Base-by-base conservation (phyloP, 176 grass and related monocot species). In the Thalia dealbata region DNA sequence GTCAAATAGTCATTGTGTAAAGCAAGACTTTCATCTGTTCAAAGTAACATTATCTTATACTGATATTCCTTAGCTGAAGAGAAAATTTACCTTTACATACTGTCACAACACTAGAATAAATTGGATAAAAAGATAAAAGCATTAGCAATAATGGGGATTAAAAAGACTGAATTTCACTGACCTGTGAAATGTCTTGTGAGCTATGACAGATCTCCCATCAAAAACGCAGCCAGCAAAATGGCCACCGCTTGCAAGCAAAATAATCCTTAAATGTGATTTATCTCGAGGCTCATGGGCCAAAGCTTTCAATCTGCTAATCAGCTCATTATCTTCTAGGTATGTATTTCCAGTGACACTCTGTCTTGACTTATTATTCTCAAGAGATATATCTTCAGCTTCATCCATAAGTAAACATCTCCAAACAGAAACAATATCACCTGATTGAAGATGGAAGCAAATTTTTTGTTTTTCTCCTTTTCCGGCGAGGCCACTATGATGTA, bases 151-250 rank as follows among this genome's bases (percentile, higher is more conserved):
- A 32, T 32, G 1, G 12, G 27, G 14, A 7, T 43, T 15, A 52
- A 30, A n/a, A 25, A 61, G 11, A 46, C 60, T 58, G 24, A 45
- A 82, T 65, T 73, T 10, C 6, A 35, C 69, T 66, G 78, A 97
- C 95, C 95, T 91, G 80, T 97, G 95, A 86, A 99, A 99, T 78
- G 95, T 93, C 88, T 93, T 99, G 54, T 99, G 90, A 8, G 90
- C 87, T 75, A 93, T 25, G 8, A 99, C 63, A 61, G 79, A 81
- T 70, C 88, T 93, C 14, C 95, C 87, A 48, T 99, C 95, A 50
- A 99, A 99, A 88, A 99, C 85, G 73, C 85, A 99, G 77, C 87
- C 95, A 75, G 85, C 90, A 82, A 99, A 99, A 80, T 93, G 85
- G 45, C 95, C 95, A 42, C 95, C 95, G 79, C 90, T 91, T 82